Evolutionary conservation across 768 basidiomycete species (phyloP), one percentile per base, ranked within the genome.

Genomic region (Mycena rebaudengoi): DNA sequence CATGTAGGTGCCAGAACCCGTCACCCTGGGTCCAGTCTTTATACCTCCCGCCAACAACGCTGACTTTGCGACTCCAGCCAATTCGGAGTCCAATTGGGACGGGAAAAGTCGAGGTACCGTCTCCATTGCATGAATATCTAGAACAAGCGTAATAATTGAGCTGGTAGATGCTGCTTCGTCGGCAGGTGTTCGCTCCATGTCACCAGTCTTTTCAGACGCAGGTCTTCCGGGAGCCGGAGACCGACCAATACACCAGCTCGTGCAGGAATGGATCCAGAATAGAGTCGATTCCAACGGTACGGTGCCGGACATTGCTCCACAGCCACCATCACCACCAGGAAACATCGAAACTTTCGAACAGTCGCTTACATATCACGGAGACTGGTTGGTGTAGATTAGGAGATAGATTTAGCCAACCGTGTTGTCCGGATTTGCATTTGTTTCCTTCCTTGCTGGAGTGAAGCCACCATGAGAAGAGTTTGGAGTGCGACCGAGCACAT

Each of bases 401-500:
- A 16, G 33, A 48, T 59, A 32, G 2, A 32, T 26, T 51, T 33
- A 55, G 23, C 32, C 40, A 2, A 18, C 13, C n/a, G 39, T 29
- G 25, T 39, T 11, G 30, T 63, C 32, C 7, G 30, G 26, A 21
- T 52, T 57, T 40, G 44, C 6, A 46, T 29, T 45, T 33, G 71
- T 21, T 71, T 75, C 62, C 62, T 73, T 70, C 66, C 71, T 73
- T 23, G 78, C 75, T 23, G 88, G 87, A 33, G 88, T 84, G 49
- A 78, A 76, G 23, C 83, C 86, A n/a, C 87, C 88, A 71, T 89
- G 82, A 21, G 83, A 85, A 28, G 88, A 89, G 60, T 78, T 85
- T 0, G 88, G 88, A 18, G 88, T 89, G 70, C 85, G 76, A 46
- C 82, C 79, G 29, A 72, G 58, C 66, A 68, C 72, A 70, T 44